These are phyloP conservation scores for Coelastrella sp. DNA, from an alignment of 139 green algal genomes.

Conservation along the genomic window DNA sequence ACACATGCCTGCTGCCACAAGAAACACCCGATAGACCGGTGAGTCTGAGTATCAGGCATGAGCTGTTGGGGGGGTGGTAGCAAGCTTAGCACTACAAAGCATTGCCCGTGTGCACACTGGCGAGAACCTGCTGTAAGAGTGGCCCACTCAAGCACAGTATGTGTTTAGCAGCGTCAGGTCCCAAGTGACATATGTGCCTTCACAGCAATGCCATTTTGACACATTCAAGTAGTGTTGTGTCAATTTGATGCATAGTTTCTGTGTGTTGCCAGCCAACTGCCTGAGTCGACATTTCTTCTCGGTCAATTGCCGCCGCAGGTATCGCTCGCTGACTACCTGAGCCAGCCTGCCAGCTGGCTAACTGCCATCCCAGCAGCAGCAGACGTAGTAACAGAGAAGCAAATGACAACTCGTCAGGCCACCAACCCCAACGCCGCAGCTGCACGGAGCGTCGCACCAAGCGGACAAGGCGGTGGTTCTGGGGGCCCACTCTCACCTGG, in stretches of 20 bases:
- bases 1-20: constrained; percentile 4
- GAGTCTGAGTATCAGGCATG: background rate
- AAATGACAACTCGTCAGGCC: background rate
- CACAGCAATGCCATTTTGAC: too few species aligned
- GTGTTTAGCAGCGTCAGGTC: too few species aligned
- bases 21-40: background rate
- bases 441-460: background rate
- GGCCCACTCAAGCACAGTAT: too few species aligned
- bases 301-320: background rate
- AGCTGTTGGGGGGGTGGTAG: too few species aligned
- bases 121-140: too few species aligned
- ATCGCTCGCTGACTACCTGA: background rate
- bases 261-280: too few species aligned
- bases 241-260: too few species aligned
- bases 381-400: background rate
- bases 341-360: background rate
- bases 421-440: background rate
- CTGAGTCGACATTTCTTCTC: too few species aligned
- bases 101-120: too few species aligned
- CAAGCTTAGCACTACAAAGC: too few species aligned
- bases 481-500: background rate
- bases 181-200: too few species aligned
- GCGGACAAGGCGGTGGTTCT: background rate
- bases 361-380: background rate
- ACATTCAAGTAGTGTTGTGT: too few species aligned